A percentile compares a stretch with the other conserved stretches of the same genome.
These are phyloP conservation scores for Apiospora hydei DNA, from an alignment of 2,329 filamentous ascomycete genomes.

Conservation along the genomic window DNA sequence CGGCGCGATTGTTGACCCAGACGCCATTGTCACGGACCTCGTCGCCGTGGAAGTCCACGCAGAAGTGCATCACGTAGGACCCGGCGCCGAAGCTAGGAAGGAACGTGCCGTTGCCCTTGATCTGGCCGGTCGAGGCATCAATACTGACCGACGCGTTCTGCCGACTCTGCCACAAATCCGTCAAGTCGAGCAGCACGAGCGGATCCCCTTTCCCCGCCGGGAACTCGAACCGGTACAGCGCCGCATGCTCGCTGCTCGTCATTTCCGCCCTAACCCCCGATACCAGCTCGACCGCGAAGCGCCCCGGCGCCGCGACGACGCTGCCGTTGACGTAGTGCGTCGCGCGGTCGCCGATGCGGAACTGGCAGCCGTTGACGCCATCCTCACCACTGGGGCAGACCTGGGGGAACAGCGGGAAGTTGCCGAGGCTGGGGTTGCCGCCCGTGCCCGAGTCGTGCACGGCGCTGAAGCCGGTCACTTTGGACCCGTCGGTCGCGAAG, in stretches of 20 bases:
- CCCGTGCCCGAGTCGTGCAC: constrained; percentile 55
- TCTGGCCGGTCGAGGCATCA: constrained; percentile 56
- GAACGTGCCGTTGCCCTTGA: constrained; percentile 65
- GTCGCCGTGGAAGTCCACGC: constrained; percentile 63
- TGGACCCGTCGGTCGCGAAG: constrained; percentile 54
- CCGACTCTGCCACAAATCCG: constrained; percentile 62
- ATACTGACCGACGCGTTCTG: constrained; percentile 59
- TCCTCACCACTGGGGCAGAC: constrained; percentile 54
- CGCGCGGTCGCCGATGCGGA: constrained; percentile 55
- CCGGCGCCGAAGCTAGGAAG: constrained; percentile 68
- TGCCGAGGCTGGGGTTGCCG: constrained; percentile 53
- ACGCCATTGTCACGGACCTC: constrained; percentile 45
- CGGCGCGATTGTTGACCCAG: constrained; percentile 50
- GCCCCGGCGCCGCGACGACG: constrained; percentile 58
- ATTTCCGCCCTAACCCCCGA: constrained; percentile 64
- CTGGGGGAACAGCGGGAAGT: constrained; percentile 55
- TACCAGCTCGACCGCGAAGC: constrained; percentile 63
- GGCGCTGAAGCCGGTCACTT: constrained; percentile 59
- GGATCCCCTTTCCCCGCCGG: constrained; percentile 50
- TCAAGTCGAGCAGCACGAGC: constrained; percentile 65
- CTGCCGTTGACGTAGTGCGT: constrained; percentile 49
- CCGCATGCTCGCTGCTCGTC: constrained; percentile 66
- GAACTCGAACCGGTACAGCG: constrained; percentile 68
- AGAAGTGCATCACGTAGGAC: constrained; percentile 64
- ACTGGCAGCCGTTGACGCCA: constrained; percentile 64